phyloP scores from a whole-genome alignment of 2,329 filamentous ascomycete species.

The Thelonectria rubi region DNA sequence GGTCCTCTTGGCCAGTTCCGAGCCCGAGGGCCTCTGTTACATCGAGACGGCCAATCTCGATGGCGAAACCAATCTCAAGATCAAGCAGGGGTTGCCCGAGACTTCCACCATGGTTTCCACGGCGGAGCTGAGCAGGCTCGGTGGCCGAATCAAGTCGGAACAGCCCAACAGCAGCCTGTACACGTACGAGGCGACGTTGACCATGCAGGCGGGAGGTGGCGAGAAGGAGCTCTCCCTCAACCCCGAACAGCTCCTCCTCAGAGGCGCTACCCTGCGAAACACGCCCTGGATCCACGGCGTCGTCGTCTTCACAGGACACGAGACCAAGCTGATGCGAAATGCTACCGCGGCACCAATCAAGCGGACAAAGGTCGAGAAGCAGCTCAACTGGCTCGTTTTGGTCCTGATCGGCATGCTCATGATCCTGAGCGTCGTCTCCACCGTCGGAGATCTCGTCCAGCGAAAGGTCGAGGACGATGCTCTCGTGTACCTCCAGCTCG shows the following conservation, averaged over 20 bases:
- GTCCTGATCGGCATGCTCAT: slow-evolving; percentile 88
- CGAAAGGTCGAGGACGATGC: slow-evolving; percentile 69
- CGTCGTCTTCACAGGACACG: slow-evolving; percentile 92
- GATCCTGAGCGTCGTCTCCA: slow-evolving; percentile 85
- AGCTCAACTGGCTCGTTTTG: slow-evolving; percentile 93
- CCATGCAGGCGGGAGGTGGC: slow-evolving; percentile 86
- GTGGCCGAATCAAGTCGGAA: slow-evolving; percentile 89
- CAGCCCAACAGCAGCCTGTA: slow-evolving; percentile 98
- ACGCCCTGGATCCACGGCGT: slow-evolving; percentile 97
- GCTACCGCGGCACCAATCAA: slow-evolving; percentile 98
- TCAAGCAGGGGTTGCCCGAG: slow-evolving; percentile 96
- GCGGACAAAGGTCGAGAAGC: slow-evolving; percentile 91
- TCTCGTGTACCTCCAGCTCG: slow-evolving; percentile 78
- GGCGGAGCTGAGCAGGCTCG: slow-evolving; percentile 83
- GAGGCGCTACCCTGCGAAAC: slow-evolving; percentile 93
- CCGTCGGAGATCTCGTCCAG: slow-evolving; percentile 87
- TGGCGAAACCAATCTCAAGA: slow-evolving; percentile 97
- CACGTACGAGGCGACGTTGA: slow-evolving; percentile 96
- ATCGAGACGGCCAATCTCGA: slow-evolving; percentile 98
- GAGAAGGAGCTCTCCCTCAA: slow-evolving; percentile 92
- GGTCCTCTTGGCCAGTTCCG: slow-evolving; percentile 90
- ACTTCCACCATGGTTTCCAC: slow-evolving; percentile 88
- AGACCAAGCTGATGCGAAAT: slow-evolving; percentile 99
- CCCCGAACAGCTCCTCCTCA: slow-evolving; percentile 90
- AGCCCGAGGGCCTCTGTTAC: slow-evolving; percentile 97